These are phyloP conservation scores for Cicer bijugum DNA, from an alignment of 306 rosid genomes.

Conservation along the genomic window DNA sequence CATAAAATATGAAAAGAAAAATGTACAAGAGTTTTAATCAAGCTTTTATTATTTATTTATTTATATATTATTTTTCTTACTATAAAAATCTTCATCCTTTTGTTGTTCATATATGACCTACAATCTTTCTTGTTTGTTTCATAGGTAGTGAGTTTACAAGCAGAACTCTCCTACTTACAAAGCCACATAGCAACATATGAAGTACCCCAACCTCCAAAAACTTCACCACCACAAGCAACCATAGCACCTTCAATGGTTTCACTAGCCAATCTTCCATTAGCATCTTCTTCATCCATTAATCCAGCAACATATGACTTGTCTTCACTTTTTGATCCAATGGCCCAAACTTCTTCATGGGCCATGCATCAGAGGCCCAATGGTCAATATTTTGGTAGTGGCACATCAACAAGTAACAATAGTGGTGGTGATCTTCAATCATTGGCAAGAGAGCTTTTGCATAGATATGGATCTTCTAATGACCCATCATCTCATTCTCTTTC, in stretches of 20 bases:
- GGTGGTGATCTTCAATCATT: conserved; percentile 77
- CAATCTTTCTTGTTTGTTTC: not conserved
- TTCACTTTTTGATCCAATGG: conserved; percentile 80
- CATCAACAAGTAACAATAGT: conserved; percentile 18
- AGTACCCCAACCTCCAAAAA: conserved; percentile 68
- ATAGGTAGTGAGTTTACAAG: conserved; percentile 84
- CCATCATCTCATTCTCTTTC: conserved; percentile 60
- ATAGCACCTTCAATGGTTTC: conserved; percentile 49
- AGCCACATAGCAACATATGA: conserved; percentile 77
- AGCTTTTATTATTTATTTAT: too few relatives aligned
- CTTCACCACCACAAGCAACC: conserved; percentile 50
- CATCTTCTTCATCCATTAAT: conserved; percentile 44
- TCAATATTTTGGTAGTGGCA: conserved; percentile 51
- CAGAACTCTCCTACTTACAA: conserved; percentile 85
- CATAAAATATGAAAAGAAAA: too few relatives aligned
- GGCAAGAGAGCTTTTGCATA: conserved; percentile 70
- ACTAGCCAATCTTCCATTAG: conserved; percentile 61
- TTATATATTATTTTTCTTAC: too few relatives aligned
- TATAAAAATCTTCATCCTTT: not conserved
- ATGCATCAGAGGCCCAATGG: conserved; percentile 62
- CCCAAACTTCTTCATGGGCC: conserved; percentile 70
- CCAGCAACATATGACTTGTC: conserved; percentile 73
- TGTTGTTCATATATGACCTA: not conserved
- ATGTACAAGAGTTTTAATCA: too few relatives aligned
- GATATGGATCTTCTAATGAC: conserved; percentile 58